Base-by-base conservation (phyloP, 495 filamentous ascomycete species). In the Daldinia grandis region DNA sequence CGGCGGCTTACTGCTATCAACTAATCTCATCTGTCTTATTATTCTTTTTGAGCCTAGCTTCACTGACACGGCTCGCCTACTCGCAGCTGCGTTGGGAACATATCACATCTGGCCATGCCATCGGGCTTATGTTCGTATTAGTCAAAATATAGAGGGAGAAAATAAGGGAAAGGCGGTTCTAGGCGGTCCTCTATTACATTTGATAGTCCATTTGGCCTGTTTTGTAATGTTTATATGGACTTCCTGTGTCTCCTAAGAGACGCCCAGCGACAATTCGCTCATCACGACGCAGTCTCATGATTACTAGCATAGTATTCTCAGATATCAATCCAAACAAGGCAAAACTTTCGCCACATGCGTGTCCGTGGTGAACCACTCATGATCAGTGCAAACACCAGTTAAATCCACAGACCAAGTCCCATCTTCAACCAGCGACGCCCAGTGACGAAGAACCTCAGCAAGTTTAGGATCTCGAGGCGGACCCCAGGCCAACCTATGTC, bases 41-140 rank as follows among this genome's bases (percentile, higher is more conserved):
- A 60, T 82, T 40, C 56, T 77, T 8, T 7, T 21, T n/a, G 63
- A 74, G 9, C 31, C 74, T 1, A 53, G 47, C 6, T 66, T 74
- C 35, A 66, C 78, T 54, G 1, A 54, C 8, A 69, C 71, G 0
- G 49, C 65, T 1, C 66, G 65, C 5, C 57, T 71, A 2, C 54
- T 80, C 6, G 74, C 76, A 2, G 50, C 72, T 0, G 73, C 76
- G 10, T 44, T 84, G 51, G 80, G 74, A 1, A 69, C 71, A 25
- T 84, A 82, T 27, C 82, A 84, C 28, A 33, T 78, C 0, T 84
- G 77, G 69, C 82, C 82, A 0, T 72, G 70, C 15, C 76, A 71
- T 50, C 69, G 82, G 25, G 82, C 81, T 0, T 76, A 72, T 38
- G 37, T 42, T 38, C 72, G 74, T 6, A 68, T 72, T 25, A 30